Conservation (phyloP, 805 yeast species). For the Pichia kluyveri region DNA sequence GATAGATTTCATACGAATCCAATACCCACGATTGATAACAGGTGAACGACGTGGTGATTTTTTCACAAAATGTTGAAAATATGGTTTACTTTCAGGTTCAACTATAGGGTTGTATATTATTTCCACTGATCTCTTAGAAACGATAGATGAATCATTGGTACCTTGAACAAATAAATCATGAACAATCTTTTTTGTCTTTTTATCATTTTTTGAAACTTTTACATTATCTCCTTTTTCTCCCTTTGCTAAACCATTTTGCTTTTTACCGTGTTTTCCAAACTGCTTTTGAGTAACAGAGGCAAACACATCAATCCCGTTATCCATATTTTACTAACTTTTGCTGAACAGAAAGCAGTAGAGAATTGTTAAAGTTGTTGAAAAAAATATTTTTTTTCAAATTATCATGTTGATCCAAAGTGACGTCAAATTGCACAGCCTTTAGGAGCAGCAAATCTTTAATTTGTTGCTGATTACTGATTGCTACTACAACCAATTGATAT, state of each 20-base stretch:
- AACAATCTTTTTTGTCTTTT: constrained; percentile 34
- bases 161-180: constrained; percentile 72
- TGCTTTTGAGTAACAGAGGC: constrained; percentile 6
- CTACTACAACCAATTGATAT: too few relatives aligned
- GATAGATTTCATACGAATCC: constrained; percentile 71
- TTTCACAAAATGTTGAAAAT: constrained; percentile 61
- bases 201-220: neutral
- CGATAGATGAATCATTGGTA: constrained; percentile 76
- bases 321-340: neutral
- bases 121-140: constrained; percentile 76
- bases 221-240: neutral
- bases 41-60: constrained; percentile 66
- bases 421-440: too few relatives aligned
- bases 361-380: too few relatives aligned
- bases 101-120: constrained; percentile 36
- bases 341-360: too few relatives aligned
- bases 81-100: constrained; percentile 17
- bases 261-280: constrained; percentile 11
- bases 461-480: too few relatives aligned
- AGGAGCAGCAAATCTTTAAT: too few relatives aligned
- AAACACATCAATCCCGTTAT: neutral
- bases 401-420: neutral
- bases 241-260: constrained; percentile 28
- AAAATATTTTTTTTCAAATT: neutral
- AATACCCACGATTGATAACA: constrained; percentile 73